Base-by-base conservation (phyloP, 495 filamentous ascomycete genomes). In the Penicillium mononematosum region DNA sequence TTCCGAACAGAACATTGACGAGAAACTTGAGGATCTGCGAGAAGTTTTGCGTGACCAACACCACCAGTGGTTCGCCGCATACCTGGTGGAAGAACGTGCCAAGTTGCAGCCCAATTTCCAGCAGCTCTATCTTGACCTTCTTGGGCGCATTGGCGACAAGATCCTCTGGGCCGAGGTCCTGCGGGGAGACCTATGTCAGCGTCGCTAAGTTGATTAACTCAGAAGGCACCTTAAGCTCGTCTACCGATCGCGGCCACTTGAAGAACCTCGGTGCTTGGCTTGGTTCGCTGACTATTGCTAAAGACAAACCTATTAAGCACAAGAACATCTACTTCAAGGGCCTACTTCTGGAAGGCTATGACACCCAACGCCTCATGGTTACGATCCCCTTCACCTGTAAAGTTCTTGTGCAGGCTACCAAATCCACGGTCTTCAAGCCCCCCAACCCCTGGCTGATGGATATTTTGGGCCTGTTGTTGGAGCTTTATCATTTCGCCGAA, bases 391-490 rank as follows among this genome's bases (percentile, higher is more conserved):
- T 99, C 62, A 91, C 92, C 43, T 98, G 94, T 81, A 97, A 96
- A 68, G 90, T 96, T 8, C 77, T 99, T 17, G 81, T 85, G 27
- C 89, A 95, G 68, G 92, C 88, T 5, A 83, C 81, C n/a, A 81
- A 81, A 39, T 98, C 95, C 1, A 90, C 84, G 12, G 87, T 98
- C 14, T 98, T 98, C 75, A 89, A 84, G 59, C 92, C 94, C 9
- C 93, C 94, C 12, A 98, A 97, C 66, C 94, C 94, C 10, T 99
- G 94, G 94, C 58, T 95, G 55, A 93, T 97, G 90, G 94, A 98
- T 55, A 90, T 97, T 38, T 79, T 98, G 51, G 81, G 87, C 41
- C 75, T 96, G 14, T 79, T 99, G 47, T 86, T 94, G 50, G 94
- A 98, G 60, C 81, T 99, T 16, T 98, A 98, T 59, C 85, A 95